Percentiles rank a stretch among this genome's conserved stretches.
phyloP scores from a whole-genome alignment of 768 basidiomycete species.

The Lactifluus echinatus region DNA sequence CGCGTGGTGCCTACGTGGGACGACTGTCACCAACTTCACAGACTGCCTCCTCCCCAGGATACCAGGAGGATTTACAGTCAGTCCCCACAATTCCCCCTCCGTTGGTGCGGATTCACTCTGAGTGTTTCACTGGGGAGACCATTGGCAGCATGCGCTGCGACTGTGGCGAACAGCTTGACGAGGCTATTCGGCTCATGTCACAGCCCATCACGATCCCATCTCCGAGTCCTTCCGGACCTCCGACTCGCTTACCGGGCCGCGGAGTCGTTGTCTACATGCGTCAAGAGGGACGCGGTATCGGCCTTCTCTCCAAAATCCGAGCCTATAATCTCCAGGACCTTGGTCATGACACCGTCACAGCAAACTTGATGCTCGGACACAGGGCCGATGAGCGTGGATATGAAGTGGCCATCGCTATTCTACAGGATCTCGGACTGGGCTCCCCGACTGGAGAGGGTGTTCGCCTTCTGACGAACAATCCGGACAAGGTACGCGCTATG shows the following conservation, averaged over 20 bases:
- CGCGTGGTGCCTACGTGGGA: constrained; percentile 90
- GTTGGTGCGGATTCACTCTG: constrained; percentile 91
- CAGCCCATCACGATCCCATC: constrained; percentile 48
- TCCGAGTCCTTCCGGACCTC: constrained; percentile 24
- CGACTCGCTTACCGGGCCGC: constrained; percentile 62
- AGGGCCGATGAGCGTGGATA: constrained; percentile 91
- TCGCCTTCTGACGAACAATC: constrained; percentile 91
- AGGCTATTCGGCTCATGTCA: constrained; percentile 87
- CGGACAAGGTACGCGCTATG: constrained; percentile 88
- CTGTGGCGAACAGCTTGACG: constrained; percentile 97
- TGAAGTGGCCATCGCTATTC: constrained; percentile 82
- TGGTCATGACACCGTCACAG: constrained; percentile 97
- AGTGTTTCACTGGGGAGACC: constrained; percentile 98
- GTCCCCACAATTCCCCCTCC: constrained; percentile 50
- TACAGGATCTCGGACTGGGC: constrained; percentile 78
- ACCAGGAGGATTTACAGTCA: constrained; percentile 11
- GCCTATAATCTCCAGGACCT: constrained; percentile 98
- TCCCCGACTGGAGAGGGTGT: constrained; percentile 48
- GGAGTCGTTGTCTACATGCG: constrained; percentile 93
- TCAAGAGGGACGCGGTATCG: constrained; percentile 97
- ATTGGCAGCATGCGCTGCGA: constrained; percentile 98
- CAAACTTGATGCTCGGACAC: constrained; percentile 92
- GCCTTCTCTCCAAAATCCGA: constrained; percentile 87
- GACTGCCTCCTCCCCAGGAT: constrained; percentile 26
- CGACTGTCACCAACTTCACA: constrained; percentile 51